Conservation (phyloP, 2,329 filamentous ascomycete genomes). For the Arthrobotrys sphaeroides region DNA sequence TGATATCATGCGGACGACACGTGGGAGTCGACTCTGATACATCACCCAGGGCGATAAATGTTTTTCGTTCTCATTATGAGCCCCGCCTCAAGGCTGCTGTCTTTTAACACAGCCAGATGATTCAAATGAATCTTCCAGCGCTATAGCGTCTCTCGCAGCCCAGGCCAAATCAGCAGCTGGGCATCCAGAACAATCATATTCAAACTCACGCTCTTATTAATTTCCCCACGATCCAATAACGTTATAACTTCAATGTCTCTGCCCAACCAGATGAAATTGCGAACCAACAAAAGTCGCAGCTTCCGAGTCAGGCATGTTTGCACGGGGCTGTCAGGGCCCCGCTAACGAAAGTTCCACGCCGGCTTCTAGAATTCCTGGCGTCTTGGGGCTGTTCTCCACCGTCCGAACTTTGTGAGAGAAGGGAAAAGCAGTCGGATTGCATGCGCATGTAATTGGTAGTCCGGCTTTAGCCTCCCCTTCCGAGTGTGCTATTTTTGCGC, state of each 20-base stretch:
- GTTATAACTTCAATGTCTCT: not conserved
- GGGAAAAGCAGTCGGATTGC: no score
- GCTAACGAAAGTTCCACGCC: conserved; percentile 18
- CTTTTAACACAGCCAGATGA: no score
- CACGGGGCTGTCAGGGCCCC: not conserved
- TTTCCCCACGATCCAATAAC: no score
- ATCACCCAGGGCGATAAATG: no score
- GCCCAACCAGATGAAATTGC: not conserved
- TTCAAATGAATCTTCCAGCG: no score
- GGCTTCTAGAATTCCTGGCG: conserved; percentile 31
- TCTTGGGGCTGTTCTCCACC: conserved; percentile 16
- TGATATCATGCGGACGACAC: no score
- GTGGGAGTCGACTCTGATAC: no score
- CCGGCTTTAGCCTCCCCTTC: conserved; percentile 4
- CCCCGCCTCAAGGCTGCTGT: no score
- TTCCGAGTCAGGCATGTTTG: conserved; percentile 20
- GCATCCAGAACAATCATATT: not conserved
- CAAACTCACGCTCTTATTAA: not conserved
- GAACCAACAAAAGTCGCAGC: not conserved
- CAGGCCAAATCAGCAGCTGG: not conserved
- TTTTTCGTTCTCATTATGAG: no score
- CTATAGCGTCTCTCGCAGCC: no score
- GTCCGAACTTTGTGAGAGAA: conserved; percentile 1
- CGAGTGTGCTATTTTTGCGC: conserved; percentile 6
- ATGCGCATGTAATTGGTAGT: no score